These are phyloP conservation scores for Rhizopus arrhizus DNA, from an alignment of 371 early-diverging fungal species.

Conservation along the genomic window DNA sequence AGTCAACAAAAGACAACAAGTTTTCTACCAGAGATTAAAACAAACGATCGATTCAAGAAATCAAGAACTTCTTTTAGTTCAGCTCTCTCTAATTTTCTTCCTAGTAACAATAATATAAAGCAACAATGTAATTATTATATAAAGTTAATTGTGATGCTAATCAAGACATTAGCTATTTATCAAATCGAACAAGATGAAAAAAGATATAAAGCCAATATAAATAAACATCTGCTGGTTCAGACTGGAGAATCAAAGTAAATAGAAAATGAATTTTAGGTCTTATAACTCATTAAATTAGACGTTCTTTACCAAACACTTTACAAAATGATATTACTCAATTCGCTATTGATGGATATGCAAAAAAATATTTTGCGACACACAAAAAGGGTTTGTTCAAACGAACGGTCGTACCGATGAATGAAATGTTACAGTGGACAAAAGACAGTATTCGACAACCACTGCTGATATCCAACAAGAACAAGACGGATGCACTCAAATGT, in stretches of 20 bases:
- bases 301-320: conserved; percentile 63
- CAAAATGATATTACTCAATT: conserved; percentile 78
- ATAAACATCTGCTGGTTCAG: conserved; percentile 28
- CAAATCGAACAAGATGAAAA: background rate
- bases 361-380: conserved; percentile 89
- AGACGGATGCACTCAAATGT: conserved; percentile 81
- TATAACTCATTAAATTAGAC: conserved; percentile 26
- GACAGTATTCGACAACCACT: conserved; percentile 80
- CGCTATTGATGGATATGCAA: conserved; percentile 89
- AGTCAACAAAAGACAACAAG: conserved; percentile 7
- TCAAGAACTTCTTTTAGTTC: conserved; percentile 28
- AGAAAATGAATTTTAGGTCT: background rate
- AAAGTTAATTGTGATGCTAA: no score
- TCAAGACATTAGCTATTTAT: conserved; percentile 1
- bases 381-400: conserved; percentile 83
- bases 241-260: conserved; percentile 27
- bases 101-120: conserved; percentile 2
- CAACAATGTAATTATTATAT: background rate
- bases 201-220: background rate
- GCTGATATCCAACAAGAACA: conserved; percentile 77
- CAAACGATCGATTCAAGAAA: conserved; percentile 11
- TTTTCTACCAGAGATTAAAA: conserved; percentile 7
- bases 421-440: conserved; percentile 84
- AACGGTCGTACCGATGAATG: conserved; percentile 78
- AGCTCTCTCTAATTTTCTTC: conserved; percentile 19